Evolutionary conservation across 192 early-diverging fungal genomes (phyloP), one percentile per base, ranked within the genome.

Genomic region (Geranomyces michiganensis): DNA sequence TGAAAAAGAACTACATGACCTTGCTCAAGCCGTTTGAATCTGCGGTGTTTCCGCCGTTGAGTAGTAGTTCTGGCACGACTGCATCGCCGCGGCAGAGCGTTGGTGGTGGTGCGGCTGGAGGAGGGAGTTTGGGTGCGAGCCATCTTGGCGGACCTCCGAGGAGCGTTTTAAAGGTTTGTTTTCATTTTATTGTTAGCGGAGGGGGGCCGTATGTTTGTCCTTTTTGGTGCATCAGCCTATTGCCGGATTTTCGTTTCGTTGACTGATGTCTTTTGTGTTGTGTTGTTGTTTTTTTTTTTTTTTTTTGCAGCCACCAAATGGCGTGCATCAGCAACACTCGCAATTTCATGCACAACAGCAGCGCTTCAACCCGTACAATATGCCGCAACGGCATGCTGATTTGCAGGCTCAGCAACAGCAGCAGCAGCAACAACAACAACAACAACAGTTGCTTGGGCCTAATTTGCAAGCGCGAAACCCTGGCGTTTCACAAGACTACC

Each of bases 1-100:
- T 76, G 14, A 69, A 76, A 44, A 67, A 69, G 41, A 67, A 47
- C 31, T 76, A 76, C 49, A 36, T 45, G 22, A 64, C 59, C 0
- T 53, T 65, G 19, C 51, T 76, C 29, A 44, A 55, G 1, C 45
- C 60, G 4, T 63, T 71, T 65, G 73, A 74, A 27, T 31, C 48
- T 21, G 30, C 51, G 49, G 26, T 70, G 32, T 65, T 33, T 55
- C 53, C 67, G 0, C 29, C 17, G 13, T 56, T 56, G 53, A 60
- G n/a, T n/a, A n/a, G n/a, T n/a, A n/a, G 58, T 60, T 19, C 27
- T 19, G 58, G 24, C 24, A 56, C 15, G 27, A 32, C 22, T n/a
- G 17, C 59, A 27, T 30, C 19, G 26, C 59, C 17, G 19, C 59
- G 19, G 19, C 26, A n/a, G 24, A 61, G 19, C 22, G 26, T 36